Evolutionary conservation across 2,329 filamentous ascomycete species (phyloP), one percentile per base, ranked within the genome.

Genomic region (Shiraia bambusicola): DNA sequence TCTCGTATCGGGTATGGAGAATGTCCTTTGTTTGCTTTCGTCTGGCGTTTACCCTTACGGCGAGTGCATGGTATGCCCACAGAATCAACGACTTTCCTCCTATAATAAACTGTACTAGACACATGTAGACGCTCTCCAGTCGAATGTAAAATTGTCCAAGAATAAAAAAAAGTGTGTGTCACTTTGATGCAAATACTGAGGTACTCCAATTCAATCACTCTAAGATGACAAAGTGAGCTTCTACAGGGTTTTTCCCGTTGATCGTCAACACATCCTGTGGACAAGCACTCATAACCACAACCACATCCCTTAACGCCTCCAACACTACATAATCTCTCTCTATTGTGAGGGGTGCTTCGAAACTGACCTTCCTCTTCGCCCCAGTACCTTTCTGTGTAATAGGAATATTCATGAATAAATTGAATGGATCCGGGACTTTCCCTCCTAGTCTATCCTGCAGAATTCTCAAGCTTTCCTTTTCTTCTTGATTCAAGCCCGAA

Each of bases 201-300:
- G 5, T 2, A 16, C 24, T 22, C 42, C 39, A 59, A 17, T 40
- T 52, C n/a, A 54, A 30, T 3, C n/a, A n/a, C n/a, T n/a, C n/a
- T n/a, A n/a, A n/a, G n/a, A n/a, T n/a, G n/a, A n/a, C n/a, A n/a
- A 73, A 75, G 50, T 74, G 69, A 5, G 69, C 72, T 42, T 74
- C 72, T n/a, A 68, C 67, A 2, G 69, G 66, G 37, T 66, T 66
- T 40, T 67, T 63, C 28, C 62, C 66, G 45, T 75, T 75, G 47
- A 75, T 73, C 2, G 62, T 67, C 8, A 69, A 53, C 5, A 74
- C 61, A 50, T 75, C 71, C 40, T 74, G 68, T 15, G 72, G 72
- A 56, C 73, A 76, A 3, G 72, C 69, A 47, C 66, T 71, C 73
- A 75, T 75, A 14, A 73, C 69, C 2, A 75, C 67, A 8, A 74